phyloP scores from a whole-genome alignment of 2,329 filamentous ascomycete species.

The Davidsoniella neocaledoniae region DNA sequence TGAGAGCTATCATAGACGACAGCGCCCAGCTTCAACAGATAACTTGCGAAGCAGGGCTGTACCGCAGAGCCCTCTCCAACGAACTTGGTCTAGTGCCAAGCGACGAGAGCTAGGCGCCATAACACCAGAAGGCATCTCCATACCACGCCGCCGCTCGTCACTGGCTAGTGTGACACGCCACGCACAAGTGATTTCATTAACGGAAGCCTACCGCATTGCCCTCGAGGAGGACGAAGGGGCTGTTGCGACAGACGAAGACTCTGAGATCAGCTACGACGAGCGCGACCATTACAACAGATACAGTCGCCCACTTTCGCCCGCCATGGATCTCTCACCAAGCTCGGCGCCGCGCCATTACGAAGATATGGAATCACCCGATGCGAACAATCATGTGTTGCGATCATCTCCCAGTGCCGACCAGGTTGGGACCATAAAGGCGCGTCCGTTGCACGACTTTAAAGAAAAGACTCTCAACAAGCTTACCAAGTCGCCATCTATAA shows the following conservation, averaged over 20 bases:
- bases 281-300: neutral
- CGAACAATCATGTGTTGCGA: neutral
- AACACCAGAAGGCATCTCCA: constrained; percentile 11
- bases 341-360: neutral
- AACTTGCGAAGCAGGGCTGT: constrained; percentile 8
- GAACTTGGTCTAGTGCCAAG: constrained; percentile 10
- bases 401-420: constrained; percentile 6
- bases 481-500: constrained; percentile 8
- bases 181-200: constrained; percentile 11
- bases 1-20: constrained; percentile 12
- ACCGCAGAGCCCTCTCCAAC: constrained; percentile 7
- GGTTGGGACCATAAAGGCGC: neutral
- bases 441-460: constrained; percentile 3
- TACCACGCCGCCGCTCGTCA: constrained; percentile 12
- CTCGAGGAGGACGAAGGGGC: constrained; percentile 11
- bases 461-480: constrained; percentile 8
- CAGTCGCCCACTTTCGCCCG: constrained; percentile 5
- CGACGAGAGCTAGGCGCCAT: constrained; percentile 9
- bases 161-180: constrained; percentile 13
- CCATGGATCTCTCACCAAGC: constrained; percentile 5
- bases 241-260: constrained; percentile 8
- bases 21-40: constrained; percentile 13
- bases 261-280: constrained; percentile 11
- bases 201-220: constrained; percentile 11
- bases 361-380: neutral